Base-by-base conservation (phyloP, 768 basidiomycete genomes). In the Coprinopsis cinerea region DNA sequence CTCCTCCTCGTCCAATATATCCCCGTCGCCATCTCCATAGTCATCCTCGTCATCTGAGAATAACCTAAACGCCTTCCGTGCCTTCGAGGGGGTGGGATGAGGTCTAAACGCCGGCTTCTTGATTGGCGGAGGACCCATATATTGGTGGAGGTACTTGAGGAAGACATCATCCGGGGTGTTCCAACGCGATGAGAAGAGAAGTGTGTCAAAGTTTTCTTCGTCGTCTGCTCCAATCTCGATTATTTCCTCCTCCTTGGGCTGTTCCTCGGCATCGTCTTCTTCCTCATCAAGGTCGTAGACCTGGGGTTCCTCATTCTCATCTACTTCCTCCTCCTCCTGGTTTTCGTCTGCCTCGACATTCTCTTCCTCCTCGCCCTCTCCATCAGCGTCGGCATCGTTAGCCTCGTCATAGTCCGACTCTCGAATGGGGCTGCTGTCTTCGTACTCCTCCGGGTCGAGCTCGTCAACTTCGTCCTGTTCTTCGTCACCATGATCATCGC, bases 111-210 rank as follows among this genome's bases (percentile, higher is more conserved):
- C n/a, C n/a, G n/a, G n/a, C n/a, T n/a, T 32, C 15, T 32, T 7
- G 30, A 32, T 15, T 36, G 49, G 45, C 30, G 44, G 51, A 34
- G 42, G 54, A 53, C 59, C 60, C 52, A 65, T 59, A 47, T 57
- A 62, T 24, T 49, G 46, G 47, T 56, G 49, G 4, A 69, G 59
- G 47, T 67, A 72, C 2, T 55, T 52, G 0, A 58, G 61, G 44
- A 71, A 72, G 3, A 58, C 59, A 34, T 61, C 52, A 3, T 56
- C 44, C 9, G 64, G 59, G 9, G 52, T 50, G 48, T 72, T 72
- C 69, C 67, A 72, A 10, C 18, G 37, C 7, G 9, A n/a, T 9
- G 30, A n/a, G 9, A n/a, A n/a, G 30, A 34, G 30, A 34, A 9
- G 30, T 34, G 30, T n/a, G 9, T 34, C n/a, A n/a, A 34, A n/a